Percentiles rank a stretch among this genome's conserved stretches.
Conservation (phyloP, 768 basidiomycete species). For the Rhizopogon vesiculosus region DNA sequence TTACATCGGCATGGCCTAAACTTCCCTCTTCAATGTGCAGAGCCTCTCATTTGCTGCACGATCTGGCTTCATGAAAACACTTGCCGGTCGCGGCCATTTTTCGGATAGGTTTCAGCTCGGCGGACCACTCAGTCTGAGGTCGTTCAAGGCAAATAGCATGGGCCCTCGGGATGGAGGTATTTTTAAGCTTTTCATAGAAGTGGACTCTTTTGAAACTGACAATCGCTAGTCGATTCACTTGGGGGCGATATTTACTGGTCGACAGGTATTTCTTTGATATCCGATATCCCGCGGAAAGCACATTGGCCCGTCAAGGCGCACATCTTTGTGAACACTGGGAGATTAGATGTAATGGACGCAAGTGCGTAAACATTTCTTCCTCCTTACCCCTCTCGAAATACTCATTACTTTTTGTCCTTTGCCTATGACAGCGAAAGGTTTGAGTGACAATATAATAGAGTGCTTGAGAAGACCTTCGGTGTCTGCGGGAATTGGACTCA, state of each 20-base stretch:
- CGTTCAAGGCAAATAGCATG: conserved; percentile 71
- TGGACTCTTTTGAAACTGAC: neutral
- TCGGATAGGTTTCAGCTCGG: conserved; percentile 91
- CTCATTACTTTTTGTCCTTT: neutral
- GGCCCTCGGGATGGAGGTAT: conserved; percentile 69
- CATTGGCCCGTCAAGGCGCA: conserved; percentile 88
- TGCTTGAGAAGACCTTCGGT: conserved; percentile 58
- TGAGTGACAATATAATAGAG: conserved; percentile 34
- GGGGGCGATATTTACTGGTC: conserved; percentile 85
- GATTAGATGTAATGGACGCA: conserved; percentile 56
- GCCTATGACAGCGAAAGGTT: conserved; percentile 27
- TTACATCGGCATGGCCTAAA: neutral
- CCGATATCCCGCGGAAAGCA: conserved; percentile 63
- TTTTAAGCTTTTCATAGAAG: neutral
- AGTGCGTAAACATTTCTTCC: conserved; percentile 34
- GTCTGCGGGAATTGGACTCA: conserved; percentile 76
- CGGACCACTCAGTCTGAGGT: conserved; percentile 80
- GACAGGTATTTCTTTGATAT: conserved; percentile 68
- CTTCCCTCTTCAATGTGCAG: conserved; percentile 32
- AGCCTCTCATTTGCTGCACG: conserved; percentile 70
- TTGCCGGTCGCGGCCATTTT: conserved; percentile 54
- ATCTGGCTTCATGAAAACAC: conserved; percentile 64
- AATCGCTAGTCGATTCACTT: conserved; percentile 63
- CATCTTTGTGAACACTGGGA: conserved; percentile 75
- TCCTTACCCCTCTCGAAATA: conserved; percentile 6